phyloP scores from a whole-genome alignment of 1,284 basidiomycete genomes.

The Heterobasidion parviporum region DNA sequence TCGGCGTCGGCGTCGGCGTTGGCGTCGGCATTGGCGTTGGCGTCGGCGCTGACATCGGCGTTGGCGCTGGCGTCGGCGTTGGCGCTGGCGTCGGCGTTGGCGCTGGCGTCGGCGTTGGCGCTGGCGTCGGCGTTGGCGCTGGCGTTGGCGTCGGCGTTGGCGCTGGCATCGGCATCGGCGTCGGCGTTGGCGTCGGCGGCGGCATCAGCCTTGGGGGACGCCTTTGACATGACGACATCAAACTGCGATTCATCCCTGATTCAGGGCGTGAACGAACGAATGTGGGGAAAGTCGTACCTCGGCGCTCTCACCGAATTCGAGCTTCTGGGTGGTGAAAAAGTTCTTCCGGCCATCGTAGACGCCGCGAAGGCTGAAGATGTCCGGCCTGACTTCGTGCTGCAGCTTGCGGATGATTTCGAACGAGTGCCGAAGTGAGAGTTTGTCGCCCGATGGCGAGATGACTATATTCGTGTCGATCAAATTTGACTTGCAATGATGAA shows the following conservation, averaged over 20 bases:
- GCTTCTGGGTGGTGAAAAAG: constrained; percentile 47
- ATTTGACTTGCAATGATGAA: neutral
- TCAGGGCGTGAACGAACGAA: neutral
- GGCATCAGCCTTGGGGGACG: constrained; percentile 52
- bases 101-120: too few species aligned
- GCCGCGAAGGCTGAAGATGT: constrained; percentile 51
- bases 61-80: too few species aligned
- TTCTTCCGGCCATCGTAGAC: constrained; percentile 76
- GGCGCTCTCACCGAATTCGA: constrained; percentile 39
- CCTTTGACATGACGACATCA: neutral
- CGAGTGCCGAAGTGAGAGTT: constrained; percentile 51
- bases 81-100: too few species aligned
- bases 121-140: too few species aligned
- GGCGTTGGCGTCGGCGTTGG: too few species aligned
- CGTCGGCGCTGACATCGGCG: too few species aligned
- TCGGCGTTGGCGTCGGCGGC: too few species aligned
- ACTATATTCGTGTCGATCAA: constrained; percentile 24
- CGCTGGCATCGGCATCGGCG: too few species aligned
- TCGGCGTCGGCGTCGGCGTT: too few species aligned
- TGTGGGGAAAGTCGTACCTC: constrained; percentile 1
- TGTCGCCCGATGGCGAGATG: constrained; percentile 56
- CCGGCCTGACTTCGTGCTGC: constrained; percentile 43
- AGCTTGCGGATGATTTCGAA: constrained; percentile 56
- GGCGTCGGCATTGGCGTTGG: too few species aligned
- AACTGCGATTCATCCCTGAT: constrained; percentile 4